These are phyloP conservation scores for Suillus spraguei DNA, from an alignment of 768 basidiomycete genomes.

Conservation along the genomic window DNA sequence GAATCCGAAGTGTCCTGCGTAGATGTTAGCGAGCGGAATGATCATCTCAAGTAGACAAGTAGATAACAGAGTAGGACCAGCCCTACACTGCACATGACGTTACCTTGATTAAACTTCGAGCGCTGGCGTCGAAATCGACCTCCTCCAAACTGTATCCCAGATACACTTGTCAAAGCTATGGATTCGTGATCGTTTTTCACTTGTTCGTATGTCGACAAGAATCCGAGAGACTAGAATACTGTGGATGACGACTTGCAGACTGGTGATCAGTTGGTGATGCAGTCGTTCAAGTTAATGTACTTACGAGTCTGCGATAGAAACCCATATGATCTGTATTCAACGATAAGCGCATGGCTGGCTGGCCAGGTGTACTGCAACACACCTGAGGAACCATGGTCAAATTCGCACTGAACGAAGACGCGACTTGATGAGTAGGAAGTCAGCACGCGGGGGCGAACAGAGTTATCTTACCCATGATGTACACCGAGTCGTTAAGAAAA, in stretches of 20 bases:
- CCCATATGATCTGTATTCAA: not conserved
- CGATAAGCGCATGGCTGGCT: not conserved
- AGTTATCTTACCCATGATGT: not conserved
- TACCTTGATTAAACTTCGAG: not conserved
- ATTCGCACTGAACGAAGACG: not conserved
- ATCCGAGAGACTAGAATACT: slow-evolving; percentile 1
- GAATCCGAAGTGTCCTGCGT: not conserved
- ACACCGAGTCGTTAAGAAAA: not conserved
- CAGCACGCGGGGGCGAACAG: not conserved
- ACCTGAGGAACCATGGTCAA: not conserved
- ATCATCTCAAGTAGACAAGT: not conserved
- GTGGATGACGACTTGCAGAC: slow-evolving; percentile 3
- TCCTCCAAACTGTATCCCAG: not conserved
- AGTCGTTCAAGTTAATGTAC: not conserved
- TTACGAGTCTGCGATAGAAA: not conserved
- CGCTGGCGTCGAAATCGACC: not conserved
- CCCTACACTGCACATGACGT: not conserved
- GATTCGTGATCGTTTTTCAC: not conserved
- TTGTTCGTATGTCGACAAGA: slow-evolving; percentile 7
- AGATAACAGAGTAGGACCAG: not conserved
- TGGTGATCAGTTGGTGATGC: not conserved
- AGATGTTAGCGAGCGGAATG: not conserved
- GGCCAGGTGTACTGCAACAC: not conserved
- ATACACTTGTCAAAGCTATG: not conserved
- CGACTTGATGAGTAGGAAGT: not conserved